phyloP scores from a whole-genome alignment of 2,329 filamentous ascomycete species.

The Arthrobotrys sphaeroides region DNA sequence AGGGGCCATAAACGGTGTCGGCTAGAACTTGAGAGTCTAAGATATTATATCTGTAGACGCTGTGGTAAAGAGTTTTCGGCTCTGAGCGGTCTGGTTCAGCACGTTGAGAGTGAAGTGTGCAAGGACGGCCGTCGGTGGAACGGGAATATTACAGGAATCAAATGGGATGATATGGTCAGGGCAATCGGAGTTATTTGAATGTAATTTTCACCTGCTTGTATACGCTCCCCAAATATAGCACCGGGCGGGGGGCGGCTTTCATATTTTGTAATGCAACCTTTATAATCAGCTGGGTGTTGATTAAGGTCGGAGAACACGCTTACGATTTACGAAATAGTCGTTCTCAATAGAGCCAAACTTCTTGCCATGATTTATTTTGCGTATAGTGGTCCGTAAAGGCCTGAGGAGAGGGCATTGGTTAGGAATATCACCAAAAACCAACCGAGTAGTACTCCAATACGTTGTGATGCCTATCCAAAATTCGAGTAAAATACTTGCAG shows the following conservation, averaged over 20 bases:
- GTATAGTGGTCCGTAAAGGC: not conserved
- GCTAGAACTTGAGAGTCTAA: not conserved
- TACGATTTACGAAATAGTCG: too few relatives aligned
- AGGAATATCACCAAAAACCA: not conserved
- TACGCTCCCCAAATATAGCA: too few relatives aligned
- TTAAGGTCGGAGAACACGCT: too few relatives aligned
- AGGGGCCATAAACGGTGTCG: too few relatives aligned
- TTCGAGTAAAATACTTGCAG: slow-evolving; percentile 3
- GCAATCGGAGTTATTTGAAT: not conserved
- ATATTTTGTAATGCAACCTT: too few relatives aligned
- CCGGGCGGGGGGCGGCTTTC: too few relatives aligned
- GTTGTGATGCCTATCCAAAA: not conserved
- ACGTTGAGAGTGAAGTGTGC: not conserved
- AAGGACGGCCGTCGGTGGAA: not conserved
- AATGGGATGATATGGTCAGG: not conserved
- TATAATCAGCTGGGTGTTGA: too few relatives aligned
- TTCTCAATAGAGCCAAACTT: too few relatives aligned
- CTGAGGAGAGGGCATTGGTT: not conserved
- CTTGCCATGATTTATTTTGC: too few relatives aligned
- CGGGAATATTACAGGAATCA: not conserved
- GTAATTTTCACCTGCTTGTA: too few relatives aligned
- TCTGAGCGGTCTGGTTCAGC: not conserved
- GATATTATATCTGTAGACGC: not conserved
- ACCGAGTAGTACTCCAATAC: not conserved
- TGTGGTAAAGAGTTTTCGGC: not conserved